Evolutionary conservation across 2,329 filamentous ascomycete species (phyloP).

Genomic region (Beauveria pseudobassiana): DNA sequence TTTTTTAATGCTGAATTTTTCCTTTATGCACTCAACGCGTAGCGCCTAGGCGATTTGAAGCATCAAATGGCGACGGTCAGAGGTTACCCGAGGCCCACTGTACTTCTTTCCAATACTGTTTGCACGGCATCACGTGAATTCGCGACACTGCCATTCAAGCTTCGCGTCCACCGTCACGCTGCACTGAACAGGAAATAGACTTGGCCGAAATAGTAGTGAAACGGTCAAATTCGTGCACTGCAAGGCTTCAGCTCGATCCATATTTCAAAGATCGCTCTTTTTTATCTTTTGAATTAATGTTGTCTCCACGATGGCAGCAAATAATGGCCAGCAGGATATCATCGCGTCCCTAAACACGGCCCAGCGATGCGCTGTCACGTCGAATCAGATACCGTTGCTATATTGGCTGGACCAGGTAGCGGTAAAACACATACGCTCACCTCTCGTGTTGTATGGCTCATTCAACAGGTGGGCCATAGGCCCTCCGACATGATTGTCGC

Average conservation of each 20-base stretch:
- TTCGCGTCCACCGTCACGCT: not conserved
- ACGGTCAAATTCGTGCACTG: not conserved
- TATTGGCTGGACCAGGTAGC: slow-evolving; percentile 60
- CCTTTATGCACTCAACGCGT: not conserved
- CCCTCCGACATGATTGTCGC: slow-evolving; percentile 90
- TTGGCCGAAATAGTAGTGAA: not conserved
- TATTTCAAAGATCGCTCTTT: not conserved
- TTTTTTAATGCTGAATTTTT: too few species aligned
- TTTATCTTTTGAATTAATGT: not conserved
- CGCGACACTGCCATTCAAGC: not conserved
- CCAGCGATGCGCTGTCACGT: slow-evolving; percentile 49
- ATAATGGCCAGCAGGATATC: slow-evolving; percentile 24
- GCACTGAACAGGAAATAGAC: not conserved
- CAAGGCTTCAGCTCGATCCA: not conserved
- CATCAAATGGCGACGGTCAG: too few species aligned
- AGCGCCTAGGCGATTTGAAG: not conserved
- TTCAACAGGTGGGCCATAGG: slow-evolving; percentile 61
- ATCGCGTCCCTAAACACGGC: slow-evolving; percentile 46
- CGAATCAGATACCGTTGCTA: slow-evolving; percentile 49
- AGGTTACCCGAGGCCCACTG: too few species aligned
- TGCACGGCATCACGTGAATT: not conserved
- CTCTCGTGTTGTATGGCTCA: slow-evolving; percentile 82
- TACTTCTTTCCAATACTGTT: not conserved
- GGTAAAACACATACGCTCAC: slow-evolving; percentile 96
- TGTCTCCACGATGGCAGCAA: not conserved